phyloP scores from a whole-genome alignment of 495 filamentous ascomycete species.

The Hapsidospora chrysogenum region DNA sequence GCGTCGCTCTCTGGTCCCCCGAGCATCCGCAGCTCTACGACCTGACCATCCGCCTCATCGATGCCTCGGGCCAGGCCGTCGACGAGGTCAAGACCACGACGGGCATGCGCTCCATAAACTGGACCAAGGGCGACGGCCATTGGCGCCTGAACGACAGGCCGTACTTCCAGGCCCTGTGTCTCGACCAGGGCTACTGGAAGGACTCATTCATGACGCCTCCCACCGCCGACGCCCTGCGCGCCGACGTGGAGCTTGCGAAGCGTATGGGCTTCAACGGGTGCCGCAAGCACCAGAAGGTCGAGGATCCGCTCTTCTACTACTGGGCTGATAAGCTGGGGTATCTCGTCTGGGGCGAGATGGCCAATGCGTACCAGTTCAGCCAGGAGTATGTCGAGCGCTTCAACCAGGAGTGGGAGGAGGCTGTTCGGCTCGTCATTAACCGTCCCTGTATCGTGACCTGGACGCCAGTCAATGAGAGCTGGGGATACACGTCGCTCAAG shows the following conservation, averaged over 20 bases:
- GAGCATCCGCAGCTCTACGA: constrained; percentile 39
- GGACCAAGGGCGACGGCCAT: constrained; percentile 30
- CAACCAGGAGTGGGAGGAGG: constrained; percentile 37
- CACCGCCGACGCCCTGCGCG: constrained; percentile 31
- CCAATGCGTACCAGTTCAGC: constrained; percentile 29
- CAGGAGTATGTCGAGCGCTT: constrained; percentile 33
- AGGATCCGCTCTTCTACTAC: constrained; percentile 18
- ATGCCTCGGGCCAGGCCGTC: neutral
- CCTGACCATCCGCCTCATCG: constrained; percentile 22
- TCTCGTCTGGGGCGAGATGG: constrained; percentile 20
- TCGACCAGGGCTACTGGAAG: constrained; percentile 49
- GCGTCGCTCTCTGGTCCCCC: constrained; percentile 33
- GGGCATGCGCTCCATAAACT: constrained; percentile 40
- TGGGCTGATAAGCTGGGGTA: constrained; percentile 18
- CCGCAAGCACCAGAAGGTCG: constrained; percentile 36
- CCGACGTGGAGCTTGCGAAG: constrained; percentile 37
- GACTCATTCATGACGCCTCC: constrained; percentile 40
- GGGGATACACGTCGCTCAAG: constrained; percentile 36
- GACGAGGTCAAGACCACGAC: constrained; percentile 26
- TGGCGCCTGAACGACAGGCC: constrained; percentile 41
- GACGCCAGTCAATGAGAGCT: constrained; percentile 47
- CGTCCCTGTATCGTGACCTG: constrained; percentile 43
- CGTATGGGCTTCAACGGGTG: constrained; percentile 41
- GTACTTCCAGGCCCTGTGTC: constrained; percentile 36
- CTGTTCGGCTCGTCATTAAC: constrained; percentile 39